These are phyloP conservation scores for Metschnikowia proteae DNA, from an alignment of 805 yeast genomes.

Conservation along the genomic window DNA sequence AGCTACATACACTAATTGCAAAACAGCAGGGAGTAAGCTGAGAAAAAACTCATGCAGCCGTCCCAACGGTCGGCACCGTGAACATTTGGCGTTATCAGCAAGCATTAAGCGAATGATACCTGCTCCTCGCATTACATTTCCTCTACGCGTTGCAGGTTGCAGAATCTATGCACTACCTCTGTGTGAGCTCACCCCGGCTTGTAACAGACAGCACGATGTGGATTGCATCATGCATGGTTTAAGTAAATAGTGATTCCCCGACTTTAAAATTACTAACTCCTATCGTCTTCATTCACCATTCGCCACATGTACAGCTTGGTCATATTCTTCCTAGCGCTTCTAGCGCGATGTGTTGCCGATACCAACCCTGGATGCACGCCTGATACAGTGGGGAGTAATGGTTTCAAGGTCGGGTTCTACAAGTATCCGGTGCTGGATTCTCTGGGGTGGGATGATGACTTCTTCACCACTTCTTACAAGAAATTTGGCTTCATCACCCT, in stretches of 20 bases:
- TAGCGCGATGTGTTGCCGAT: neutral
- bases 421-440: conserved; percentile 1
- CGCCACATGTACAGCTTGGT: neutral
- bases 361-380: neutral
- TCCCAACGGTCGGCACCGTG: no score
- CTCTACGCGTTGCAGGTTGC: neutral
- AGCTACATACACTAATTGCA: neutral
- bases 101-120: neutral
- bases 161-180: neutral
- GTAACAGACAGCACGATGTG: neutral
- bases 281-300: neutral
- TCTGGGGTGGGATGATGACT: conserved; percentile 2
- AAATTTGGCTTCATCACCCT: neutral
- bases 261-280: neutral
- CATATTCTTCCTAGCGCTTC: neutral
- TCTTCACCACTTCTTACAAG: conserved; percentile 2
- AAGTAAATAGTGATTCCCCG: neutral
- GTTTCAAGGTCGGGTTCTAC: conserved; percentile 10
- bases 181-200: neutral
- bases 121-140: neutral
- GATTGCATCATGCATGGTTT: neutral
- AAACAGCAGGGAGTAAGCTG: no score
- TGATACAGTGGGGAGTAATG: neutral
- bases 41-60: no score
- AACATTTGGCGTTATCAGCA: neutral